Evolutionary conservation across 345 rosid species (phyloP).

Genomic region (Dovyalis caffra): DNA sequence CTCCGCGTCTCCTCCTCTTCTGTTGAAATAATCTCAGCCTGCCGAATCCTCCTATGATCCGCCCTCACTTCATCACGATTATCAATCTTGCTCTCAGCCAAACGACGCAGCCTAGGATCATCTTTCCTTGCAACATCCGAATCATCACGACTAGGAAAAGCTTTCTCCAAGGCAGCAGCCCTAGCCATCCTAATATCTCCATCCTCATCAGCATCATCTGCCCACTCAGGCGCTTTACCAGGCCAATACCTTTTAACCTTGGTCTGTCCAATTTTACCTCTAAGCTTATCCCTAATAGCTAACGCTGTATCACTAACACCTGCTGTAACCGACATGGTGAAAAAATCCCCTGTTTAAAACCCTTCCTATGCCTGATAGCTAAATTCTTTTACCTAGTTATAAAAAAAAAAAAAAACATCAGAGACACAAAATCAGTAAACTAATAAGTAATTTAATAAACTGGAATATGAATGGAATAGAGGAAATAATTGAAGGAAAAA

Average conservation of each 20-base stretch:
- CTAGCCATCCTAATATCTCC: slow-evolving; percentile 54
- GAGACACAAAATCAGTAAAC: too few relatives aligned
- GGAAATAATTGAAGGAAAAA: too few relatives aligned
- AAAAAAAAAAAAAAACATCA: too few relatives aligned
- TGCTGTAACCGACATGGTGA: slow-evolving; percentile 67
- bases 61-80: slow-evolving; percentile 70
- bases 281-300: slow-evolving; percentile 66
- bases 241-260: slow-evolving; percentile 80
- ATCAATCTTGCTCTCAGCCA: slow-evolving; percentile 56
- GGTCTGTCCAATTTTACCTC: slow-evolving; percentile 66
- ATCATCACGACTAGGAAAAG: slow-evolving; percentile 45
- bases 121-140: slow-evolving; percentile 41
- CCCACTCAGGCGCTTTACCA: slow-evolving; percentile 78
- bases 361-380: not conserved
- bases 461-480: too few relatives aligned
- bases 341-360: not conserved
- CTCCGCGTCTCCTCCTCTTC: slow-evolving; percentile 55
- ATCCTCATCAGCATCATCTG: slow-evolving; percentile 63
- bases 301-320: slow-evolving; percentile 61
- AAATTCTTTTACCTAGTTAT: not conserved
- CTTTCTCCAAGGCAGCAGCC: slow-evolving; percentile 49
- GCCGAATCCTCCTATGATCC: slow-evolving; percentile 58
- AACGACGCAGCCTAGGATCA: slow-evolving; percentile 69
- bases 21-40: slow-evolving; percentile 61
- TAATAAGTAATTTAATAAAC: too few relatives aligned